Percentiles rank a stretch among this genome's conserved stretches.
phyloP scores from a whole-genome alignment of 768 basidiomycete genomes.

The Tricholomella constricta region DNA sequence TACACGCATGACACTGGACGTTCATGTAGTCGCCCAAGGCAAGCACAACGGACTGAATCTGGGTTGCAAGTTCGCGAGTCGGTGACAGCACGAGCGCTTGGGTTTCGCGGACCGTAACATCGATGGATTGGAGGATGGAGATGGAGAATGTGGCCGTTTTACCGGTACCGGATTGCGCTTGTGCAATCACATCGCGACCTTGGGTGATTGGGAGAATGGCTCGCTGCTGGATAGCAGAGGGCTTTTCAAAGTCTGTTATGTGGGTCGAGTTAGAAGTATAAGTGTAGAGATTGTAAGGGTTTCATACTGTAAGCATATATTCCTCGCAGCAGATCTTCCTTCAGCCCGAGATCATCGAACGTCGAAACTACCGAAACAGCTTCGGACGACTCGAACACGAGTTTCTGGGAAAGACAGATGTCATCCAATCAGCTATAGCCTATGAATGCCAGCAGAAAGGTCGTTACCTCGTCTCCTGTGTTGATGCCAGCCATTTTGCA shows the following conservation, averaged over 20 bases:
- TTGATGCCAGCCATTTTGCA: slow-evolving; percentile 78
- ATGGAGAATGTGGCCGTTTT: slow-evolving; percentile 99
- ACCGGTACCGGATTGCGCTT: slow-evolving; percentile 98
- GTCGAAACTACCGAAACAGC: slow-evolving; percentile 87
- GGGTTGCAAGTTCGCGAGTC: slow-evolving; percentile 98
- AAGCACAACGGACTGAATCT: slow-evolving; percentile 96
- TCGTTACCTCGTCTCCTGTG: slow-evolving; percentile 78
- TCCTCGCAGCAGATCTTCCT: slow-evolving; percentile 93
- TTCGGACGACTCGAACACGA: slow-evolving; percentile 94
- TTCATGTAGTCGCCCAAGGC: slow-evolving; percentile 99
- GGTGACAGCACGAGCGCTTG: slow-evolving; percentile 97
- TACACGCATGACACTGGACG: slow-evolving; percentile 97
- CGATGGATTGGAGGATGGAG: slow-evolving; percentile 97
- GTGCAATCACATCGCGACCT: slow-evolving; percentile 97
- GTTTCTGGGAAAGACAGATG: slow-evolving; percentile 56
- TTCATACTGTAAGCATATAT: slow-evolving; percentile 96
- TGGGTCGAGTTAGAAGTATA: slow-evolving; percentile 1
- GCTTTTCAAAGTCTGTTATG: slow-evolving; percentile 85
- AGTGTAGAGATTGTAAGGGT: not conserved
- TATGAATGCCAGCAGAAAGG: slow-evolving; percentile 13
- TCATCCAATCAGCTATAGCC: slow-evolving; percentile 10
- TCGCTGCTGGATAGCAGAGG: slow-evolving; percentile 97
- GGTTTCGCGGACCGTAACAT: slow-evolving; percentile 90
- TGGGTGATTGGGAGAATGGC: slow-evolving; percentile 96
- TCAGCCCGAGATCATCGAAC: slow-evolving; percentile 88